Evolutionary conservation across 306 rosid genomes (phyloP), one percentile per base, ranked within the genome.

Genomic region (Pyrus betulifolia): DNA sequence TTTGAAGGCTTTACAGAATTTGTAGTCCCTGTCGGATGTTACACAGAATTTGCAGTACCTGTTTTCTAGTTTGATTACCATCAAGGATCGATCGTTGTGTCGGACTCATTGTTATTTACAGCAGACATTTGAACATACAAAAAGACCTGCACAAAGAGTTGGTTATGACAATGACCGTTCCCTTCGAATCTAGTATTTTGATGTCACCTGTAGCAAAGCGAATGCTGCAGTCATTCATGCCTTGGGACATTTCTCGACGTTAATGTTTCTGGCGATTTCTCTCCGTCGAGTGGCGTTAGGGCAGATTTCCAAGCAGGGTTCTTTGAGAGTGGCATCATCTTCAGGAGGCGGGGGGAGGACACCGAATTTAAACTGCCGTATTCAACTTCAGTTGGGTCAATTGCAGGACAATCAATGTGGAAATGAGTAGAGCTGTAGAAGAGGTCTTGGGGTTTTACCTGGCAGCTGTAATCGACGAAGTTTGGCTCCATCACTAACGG

Each of bases 401-500:
- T 11, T 58, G 30, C 2, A 6, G 19, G 58, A 59, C 9, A 57
- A 4, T 38, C 23, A n/a, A 23, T 15, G 57, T 23, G 27, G 40
- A 10, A 58, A 40, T 3, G 57, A 0, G 54, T 51, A 7, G 54
- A 51, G 64, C 13, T 21, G 11, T 30, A 21, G 18, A 55, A 19
- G 18, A 44, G 60, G 4, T 30, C 12, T 19, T 10, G 12, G 66
- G 12, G 66, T 62, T 78, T 84, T 85, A 95, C 98, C 96, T 95
- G 96, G 77, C 98, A 92, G 78, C 97, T 90, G 70, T 86, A 90
- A 46, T 90, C 98, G 30, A 21, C 80, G 76, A 89, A 92, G 89
- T 95, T 95, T 33, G 98, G 98, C 76, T 95, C 97, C 98, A 95
- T 90, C 38, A 85, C 74, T 67, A 90, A 77, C 21, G 97, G 96